Percentiles rank a stretch among this genome's conserved stretches.
Evolutionary conservation across 2,329 filamentous ascomycete genomes (phyloP).

Genomic region (Colletotrichum endophyticum): DNA sequence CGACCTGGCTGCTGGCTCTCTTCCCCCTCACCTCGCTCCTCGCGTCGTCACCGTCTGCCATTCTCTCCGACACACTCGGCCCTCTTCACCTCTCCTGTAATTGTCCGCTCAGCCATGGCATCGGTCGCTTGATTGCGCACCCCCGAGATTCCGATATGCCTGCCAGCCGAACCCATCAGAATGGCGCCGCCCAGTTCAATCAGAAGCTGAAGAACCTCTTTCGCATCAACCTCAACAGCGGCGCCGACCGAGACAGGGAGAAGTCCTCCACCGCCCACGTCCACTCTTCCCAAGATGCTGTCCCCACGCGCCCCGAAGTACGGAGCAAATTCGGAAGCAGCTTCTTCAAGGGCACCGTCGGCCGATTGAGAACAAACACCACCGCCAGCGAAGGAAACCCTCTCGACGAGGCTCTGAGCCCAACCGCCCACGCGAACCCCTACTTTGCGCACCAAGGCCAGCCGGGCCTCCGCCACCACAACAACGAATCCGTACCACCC

Average conservation of each 20-base stretch:
- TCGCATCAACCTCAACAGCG: constrained; percentile 63
- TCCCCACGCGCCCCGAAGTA: constrained; percentile 14
- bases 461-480: constrained; percentile 90
- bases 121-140: constrained; percentile 29
- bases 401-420: constrained; percentile 86
- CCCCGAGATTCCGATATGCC: constrained; percentile 46
- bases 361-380: constrained; percentile 86
- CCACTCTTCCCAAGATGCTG: constrained; percentile 47
- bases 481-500: constrained; percentile 89
- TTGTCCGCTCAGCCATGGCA: constrained; percentile 38
- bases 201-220: constrained; percentile 76
- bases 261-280: constrained; percentile 39
- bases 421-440: constrained; percentile 92
- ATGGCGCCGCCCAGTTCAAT: constrained; percentile 65
- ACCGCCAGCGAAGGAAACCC: constrained; percentile 92
- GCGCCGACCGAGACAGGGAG: constrained; percentile 35
- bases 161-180: constrained; percentile 54
- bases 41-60: not conserved
- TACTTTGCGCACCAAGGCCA: constrained; percentile 98
- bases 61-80: constrained; percentile 12
- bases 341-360: constrained; percentile 86
- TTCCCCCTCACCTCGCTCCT: constrained; percentile 23
- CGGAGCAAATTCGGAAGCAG: constrained; percentile 81
- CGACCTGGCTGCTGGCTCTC: not conserved
- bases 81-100: constrained; percentile 12